Evolutionary conservation across 1,284 basidiomycete genomes (phyloP).

Genomic region (Afroboletus lepidellus): DNA sequence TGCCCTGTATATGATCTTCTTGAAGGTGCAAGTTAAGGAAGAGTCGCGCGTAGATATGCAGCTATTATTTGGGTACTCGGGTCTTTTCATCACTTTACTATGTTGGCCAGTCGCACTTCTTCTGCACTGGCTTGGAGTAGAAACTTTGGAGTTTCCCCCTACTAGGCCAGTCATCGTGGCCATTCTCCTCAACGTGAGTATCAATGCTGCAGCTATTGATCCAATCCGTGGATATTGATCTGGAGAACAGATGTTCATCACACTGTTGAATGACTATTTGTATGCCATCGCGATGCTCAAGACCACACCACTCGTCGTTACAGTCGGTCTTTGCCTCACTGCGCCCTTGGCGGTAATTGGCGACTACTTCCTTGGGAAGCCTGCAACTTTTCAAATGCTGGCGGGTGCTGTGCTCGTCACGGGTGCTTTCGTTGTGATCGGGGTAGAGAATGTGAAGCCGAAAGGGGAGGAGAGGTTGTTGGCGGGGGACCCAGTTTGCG

Average conservation of each 20-base stretch:
- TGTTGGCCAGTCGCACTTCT: conserved; percentile 86
- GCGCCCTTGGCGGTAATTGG: conserved; percentile 87
- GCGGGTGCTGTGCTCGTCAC: conserved; percentile 69
- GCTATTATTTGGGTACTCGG: conserved; percentile 92
- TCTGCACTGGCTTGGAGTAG: conserved; percentile 75
- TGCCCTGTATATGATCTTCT: conserved; percentile 87
- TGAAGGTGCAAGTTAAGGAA: conserved; percentile 83
- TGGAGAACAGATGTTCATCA: conserved; percentile 73
- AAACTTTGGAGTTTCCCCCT: conserved; percentile 75
- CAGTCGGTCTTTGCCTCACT: conserved; percentile 92
- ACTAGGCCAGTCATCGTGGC: conserved; percentile 59
- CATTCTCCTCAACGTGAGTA: conserved; percentile 73
- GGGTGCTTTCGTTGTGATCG: conserved; percentile 64
- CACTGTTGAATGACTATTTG: conserved; percentile 81
- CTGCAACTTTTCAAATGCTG: conserved; percentile 55
- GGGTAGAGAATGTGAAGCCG: conserved; percentile 53
- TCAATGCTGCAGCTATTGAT: not conserved
- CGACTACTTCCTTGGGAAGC: conserved; percentile 66
- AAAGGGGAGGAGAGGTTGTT: conserved; percentile 8
- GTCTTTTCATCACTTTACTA: conserved; percentile 81
- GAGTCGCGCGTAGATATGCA: conserved; percentile 92
- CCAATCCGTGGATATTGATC: not conserved
- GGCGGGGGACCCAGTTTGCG: not conserved
- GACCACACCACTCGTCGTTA: conserved; percentile 92
- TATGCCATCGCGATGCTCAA: conserved; percentile 95